These are phyloP conservation scores for Neospermospora avenae DNA, from an alignment of 2,329 filamentous ascomycete genomes.

Conservation along the genomic window DNA sequence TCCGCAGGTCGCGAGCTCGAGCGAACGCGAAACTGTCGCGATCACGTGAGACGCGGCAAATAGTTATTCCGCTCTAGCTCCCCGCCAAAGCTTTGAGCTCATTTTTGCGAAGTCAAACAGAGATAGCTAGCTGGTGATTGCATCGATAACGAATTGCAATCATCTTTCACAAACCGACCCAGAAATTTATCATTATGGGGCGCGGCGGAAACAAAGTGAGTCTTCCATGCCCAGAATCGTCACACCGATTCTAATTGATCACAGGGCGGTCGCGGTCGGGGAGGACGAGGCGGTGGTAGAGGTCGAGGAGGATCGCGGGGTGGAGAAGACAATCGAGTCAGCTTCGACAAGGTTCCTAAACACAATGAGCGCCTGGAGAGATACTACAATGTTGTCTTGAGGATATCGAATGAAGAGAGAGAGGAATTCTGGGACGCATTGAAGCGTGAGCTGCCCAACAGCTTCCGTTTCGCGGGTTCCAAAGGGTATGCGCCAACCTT, in stretches of 20 bases:
- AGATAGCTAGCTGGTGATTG: neutral
- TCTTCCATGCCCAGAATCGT: neutral
- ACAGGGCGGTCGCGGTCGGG: slow-evolving; percentile 22
- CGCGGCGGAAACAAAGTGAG: slow-evolving; percentile 33
- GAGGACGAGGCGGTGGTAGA: slow-evolving; percentile 23
- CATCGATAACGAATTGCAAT: slow-evolving; percentile 1
- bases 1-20: too few species aligned
- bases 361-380: slow-evolving; percentile 80
- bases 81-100: slow-evolving; percentile 3
- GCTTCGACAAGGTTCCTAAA: slow-evolving; percentile 61
- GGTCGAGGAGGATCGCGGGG: slow-evolving; percentile 28
- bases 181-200: slow-evolving; percentile 27
- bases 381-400: slow-evolving; percentile 78
- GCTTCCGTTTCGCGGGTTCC: slow-evolving; percentile 94
- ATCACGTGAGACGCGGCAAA: neutral
- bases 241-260: slow-evolving; percentile 8
- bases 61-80: slow-evolving; percentile 3
- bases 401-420: slow-evolving; percentile 75
- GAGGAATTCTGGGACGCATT: slow-evolving; percentile 81
- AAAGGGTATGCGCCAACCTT: slow-evolving; percentile 62
- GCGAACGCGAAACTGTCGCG: too few species aligned
- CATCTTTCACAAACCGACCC: neutral
- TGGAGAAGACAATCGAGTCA: slow-evolving; percentile 43
- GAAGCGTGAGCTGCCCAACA: slow-evolving; percentile 86
- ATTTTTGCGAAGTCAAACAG: slow-evolving; percentile 12